Evolutionary conservation across 2,329 filamentous ascomycete genomes (phyloP), one percentile per base, ranked within the genome.

Genomic region (Fusarium keratoplasticum): DNA sequence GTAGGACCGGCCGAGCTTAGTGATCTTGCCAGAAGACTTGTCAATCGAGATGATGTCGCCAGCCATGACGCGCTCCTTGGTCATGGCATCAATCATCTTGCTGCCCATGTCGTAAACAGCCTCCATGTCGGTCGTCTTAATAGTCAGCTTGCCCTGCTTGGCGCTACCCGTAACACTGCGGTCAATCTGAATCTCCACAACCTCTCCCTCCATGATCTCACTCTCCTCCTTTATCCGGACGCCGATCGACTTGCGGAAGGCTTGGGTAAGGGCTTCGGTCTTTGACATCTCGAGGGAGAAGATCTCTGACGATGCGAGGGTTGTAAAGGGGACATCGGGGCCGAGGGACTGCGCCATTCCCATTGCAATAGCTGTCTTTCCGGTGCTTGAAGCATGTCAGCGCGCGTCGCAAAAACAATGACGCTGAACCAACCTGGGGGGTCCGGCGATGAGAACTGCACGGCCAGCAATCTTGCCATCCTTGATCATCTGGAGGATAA

Each of bases 71-170:
- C 97, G 96, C 87, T 99, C 96, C 85, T 98, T 98, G 76, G 95
- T 98, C 95, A 99, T 98, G 75, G 95, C 95, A 82, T 99, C 96
- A 76, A 99, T 99, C 96, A 99, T 98, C 86, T 98, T 98, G 76
- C 94, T 96, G 75, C 96, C 96, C 95, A 99, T 98, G 80, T 99
- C 96, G 86, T 98, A 99, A 76, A 99, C 94, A 14, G 96, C 98
- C 85, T 99, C 96, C 96, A 99, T 99, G 83, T 99, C 96, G 67
- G 96, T 98, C 13, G 96, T 99, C 87, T 99, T 99, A 87, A 99
- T 98, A 22, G 96, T 99, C 74, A 99, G 92, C 85, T 99, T 99
- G 80, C 96, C 96, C 88, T 98, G 96, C 88, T 98, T 99, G 80
- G 96, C 97, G 76, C 94, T 94, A 58, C 96, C 96, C 16, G 96